phyloP scores from a whole-genome alignment of 1,284 basidiomycete genomes.

The Agroathelia rolfsii region DNA sequence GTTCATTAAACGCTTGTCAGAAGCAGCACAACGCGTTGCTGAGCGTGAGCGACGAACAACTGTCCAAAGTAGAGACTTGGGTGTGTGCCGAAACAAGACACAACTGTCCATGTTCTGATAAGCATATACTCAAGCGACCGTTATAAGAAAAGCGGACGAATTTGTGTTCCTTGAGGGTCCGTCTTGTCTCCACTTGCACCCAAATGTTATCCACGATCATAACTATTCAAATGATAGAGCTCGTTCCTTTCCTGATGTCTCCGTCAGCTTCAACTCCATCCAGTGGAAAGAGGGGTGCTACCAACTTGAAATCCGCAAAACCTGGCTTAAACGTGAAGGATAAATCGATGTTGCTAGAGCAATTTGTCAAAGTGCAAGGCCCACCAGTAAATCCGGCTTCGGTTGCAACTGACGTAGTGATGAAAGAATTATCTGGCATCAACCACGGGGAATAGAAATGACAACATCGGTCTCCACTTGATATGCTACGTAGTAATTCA shows the following conservation, averaged over 20 bases:
- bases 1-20: conserved; percentile 57
- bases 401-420: conserved; percentile 17
- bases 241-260: background rate
- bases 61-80: conserved; percentile 61
- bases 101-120: conserved; percentile 2
- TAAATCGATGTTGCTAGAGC: conserved; percentile 34
- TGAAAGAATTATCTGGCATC: too few relatives aligned
- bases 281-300: too few relatives aligned
- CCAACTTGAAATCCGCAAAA: too few relatives aligned
- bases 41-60: conserved; percentile 54
- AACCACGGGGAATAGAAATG: too few relatives aligned
- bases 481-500: background rate
- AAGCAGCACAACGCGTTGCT: conserved; percentile 51
- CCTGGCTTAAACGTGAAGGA: too few relatives aligned
- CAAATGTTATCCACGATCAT: too few relatives aligned
- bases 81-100: conserved; percentile 26
- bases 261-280: background rate
- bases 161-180: conserved; percentile 63
- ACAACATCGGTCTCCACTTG: too few relatives aligned
- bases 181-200: too few relatives aligned
- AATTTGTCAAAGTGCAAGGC: conserved; percentile 25
- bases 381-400: conserved; percentile 16
- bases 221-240: too few relatives aligned
- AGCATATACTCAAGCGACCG: conserved; percentile 31
- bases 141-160: conserved; percentile 58